Base-by-base conservation (phyloP, 2,329 filamentous ascomycete genomes). In the Scedosporium boydii region DNA sequence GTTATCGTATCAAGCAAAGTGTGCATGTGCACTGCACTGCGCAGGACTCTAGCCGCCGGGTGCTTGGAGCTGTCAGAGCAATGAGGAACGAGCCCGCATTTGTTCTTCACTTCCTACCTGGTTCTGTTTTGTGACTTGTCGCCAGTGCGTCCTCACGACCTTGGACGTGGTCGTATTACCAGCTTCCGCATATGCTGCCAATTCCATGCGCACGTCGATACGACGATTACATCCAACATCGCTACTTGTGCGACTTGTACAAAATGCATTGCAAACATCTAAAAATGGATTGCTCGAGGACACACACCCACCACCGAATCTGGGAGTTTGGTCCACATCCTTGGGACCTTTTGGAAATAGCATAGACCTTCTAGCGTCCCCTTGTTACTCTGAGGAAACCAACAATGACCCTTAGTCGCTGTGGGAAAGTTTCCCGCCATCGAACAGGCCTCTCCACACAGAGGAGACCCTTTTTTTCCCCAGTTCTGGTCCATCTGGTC, bases 271-370 rank as follows among this genome's bases (percentile, higher is more conserved):
- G 34, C 34, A 38, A 14, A 14, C 10, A 55, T 55, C 51, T 55
- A 55, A 55, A 55, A 55, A 23, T 55, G 51, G 51, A 55, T 12
- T 55, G 51, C 23, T 14, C 3, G 23, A 27, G 51, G 51, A 6
- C 6, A 48, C 7, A 18, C 51, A 55, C 51, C 23, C 23, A 23
- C 12, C 4, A 6, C 51, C 23, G 12, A 23, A 27, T 38, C 51
- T 14, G 21, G 18, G 51, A 55, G 51, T 23, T 27, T 26, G 51
- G 51, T 55, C 51, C 51, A 27, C 51, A 55, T 55, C 51, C 51
- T 55, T 55, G 51, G 51, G 51, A 27, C 51, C 51, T 55, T 55
- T 55, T 55, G 51, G 51, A 55, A 55, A 55, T 55, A 27, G 51
- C 51, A 27, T 23, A 27, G 51, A 55, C 16, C 23, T 55, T 55